A percentile compares a stretch with the other conserved stretches of the same genome.
phyloP scores from a whole-genome alignment of 1,139 yeast species.

The Taphrina deformans region DNA sequence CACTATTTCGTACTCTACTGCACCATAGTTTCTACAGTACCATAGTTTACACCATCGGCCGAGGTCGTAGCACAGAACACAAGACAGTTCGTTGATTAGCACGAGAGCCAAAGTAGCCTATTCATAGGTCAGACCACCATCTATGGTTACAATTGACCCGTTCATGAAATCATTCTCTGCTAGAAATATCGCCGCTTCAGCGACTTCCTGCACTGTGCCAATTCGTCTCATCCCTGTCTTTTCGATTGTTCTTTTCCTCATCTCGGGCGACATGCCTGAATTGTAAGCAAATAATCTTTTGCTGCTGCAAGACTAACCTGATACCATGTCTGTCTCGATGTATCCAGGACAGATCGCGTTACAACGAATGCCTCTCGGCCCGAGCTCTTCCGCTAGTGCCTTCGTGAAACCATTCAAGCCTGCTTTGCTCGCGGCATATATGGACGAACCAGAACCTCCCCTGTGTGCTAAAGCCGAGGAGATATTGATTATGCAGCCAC shows the following conservation, averaged over 20 bases:
- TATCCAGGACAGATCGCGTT: slow-evolving; percentile 74
- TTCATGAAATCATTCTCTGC: slow-evolving; percentile 42
- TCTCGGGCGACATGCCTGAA: slow-evolving; percentile 36
- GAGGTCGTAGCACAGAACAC: no score
- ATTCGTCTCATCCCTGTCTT: slow-evolving; percentile 42
- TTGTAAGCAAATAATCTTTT: slow-evolving; percentile 7
- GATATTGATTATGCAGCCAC: slow-evolving; percentile 59
- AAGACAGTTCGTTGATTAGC: no score
- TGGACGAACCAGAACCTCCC: slow-evolving; percentile 61
- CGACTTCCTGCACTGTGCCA: slow-evolving; percentile 44
- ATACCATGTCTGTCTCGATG: slow-evolving; percentile 75
- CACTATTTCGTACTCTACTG: no score
- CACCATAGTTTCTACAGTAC: no score
- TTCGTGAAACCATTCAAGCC: slow-evolving; percentile 66
- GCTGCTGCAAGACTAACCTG: slow-evolving; percentile 29
- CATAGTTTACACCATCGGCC: no score
- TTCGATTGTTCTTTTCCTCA: slow-evolving; percentile 38
- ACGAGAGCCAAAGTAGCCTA: neutral
- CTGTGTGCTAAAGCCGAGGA: slow-evolving; percentile 66
- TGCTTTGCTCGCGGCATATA: slow-evolving; percentile 79
- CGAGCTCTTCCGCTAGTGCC: slow-evolving; percentile 64
- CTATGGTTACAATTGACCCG: slow-evolving; percentile 44
- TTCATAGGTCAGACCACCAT: slow-evolving; percentile 43
- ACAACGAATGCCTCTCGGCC: slow-evolving; percentile 54
- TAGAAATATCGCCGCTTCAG: slow-evolving; percentile 46